Conservation (phyloP, 352 stramenopile genomes). For the Saprolegnia diclina region DNA sequence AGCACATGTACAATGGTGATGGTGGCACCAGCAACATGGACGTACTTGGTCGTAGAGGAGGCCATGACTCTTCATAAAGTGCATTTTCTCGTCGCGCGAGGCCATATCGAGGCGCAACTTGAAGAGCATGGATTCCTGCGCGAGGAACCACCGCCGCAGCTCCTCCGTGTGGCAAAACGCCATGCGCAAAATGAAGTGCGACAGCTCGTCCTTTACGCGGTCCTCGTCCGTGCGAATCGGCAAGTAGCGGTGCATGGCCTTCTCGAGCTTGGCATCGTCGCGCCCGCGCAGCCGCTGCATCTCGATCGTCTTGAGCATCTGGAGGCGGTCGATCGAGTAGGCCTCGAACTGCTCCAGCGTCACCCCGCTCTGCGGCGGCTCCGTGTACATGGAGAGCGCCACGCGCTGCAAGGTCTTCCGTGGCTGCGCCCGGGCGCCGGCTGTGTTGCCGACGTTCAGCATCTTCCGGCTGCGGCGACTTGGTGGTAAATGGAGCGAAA, state of each 20-base stretch:
- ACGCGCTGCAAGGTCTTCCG: slow-evolving; percentile 30
- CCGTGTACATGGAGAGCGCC: slow-evolving; percentile 90
- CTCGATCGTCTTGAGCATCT: slow-evolving; percentile 85
- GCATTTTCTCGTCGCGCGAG: slow-evolving; percentile 76
- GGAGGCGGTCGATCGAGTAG: slow-evolving; percentile 94
- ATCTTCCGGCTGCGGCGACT: slow-evolving; percentile 32
- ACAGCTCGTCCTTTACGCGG: slow-evolving; percentile 88
- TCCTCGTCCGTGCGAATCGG: slow-evolving; percentile 43
- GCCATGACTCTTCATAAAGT: slow-evolving; percentile 84
- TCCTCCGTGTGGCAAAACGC: slow-evolving; percentile 98
- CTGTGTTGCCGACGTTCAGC: slow-evolving; percentile 79
- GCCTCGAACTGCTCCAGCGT: slow-evolving; percentile 98
- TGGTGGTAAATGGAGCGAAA: not conserved
- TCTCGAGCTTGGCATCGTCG: slow-evolving; percentile 74
- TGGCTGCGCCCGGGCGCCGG: slow-evolving; percentile 41
- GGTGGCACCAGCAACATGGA: no score
- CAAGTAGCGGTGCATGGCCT: slow-evolving; percentile 81
- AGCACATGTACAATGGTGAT: not conserved
- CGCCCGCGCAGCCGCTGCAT: slow-evolving; percentile 77
- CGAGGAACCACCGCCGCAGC: slow-evolving; percentile 96
- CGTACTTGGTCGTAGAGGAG: slow-evolving; percentile 65
- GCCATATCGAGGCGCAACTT: slow-evolving; percentile 86
- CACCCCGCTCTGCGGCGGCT: slow-evolving; percentile 91
- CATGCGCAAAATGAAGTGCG: slow-evolving; percentile 97
- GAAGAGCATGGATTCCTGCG: slow-evolving; percentile 94